A percentile compares a stretch with the other conserved stretches of the same genome.
These are phyloP conservation scores for Xylariaceae sp. DNA, from an alignment of 2,329 filamentous ascomycete genomes.

Conservation along the genomic window DNA sequence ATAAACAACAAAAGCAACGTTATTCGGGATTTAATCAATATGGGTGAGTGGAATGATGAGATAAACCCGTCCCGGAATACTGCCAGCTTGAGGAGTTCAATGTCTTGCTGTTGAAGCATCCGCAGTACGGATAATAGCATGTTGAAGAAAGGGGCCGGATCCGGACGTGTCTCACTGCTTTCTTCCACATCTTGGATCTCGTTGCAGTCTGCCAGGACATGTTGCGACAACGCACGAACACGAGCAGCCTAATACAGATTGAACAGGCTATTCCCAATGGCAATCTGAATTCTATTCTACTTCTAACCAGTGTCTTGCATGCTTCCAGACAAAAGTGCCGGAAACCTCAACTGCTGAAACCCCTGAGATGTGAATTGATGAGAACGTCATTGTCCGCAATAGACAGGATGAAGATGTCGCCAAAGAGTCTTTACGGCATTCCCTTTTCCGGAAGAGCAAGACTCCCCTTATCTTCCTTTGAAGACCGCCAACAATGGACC, in stretches of 20 bases:
- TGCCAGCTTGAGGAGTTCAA: not conserved
- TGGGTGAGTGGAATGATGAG: too few species aligned
- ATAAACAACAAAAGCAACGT: too few species aligned
- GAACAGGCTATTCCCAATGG: constrained; percentile 1
- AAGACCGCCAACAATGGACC: constrained; percentile 25
- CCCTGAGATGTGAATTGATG: constrained; percentile 10
- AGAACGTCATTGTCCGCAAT: constrained; percentile 16
- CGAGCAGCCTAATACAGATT: not conserved
- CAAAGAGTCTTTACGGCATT: constrained; percentile 15
- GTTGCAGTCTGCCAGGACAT: not conserved
- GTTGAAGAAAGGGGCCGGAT: not conserved
- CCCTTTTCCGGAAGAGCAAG: constrained; percentile 19
- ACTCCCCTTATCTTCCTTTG: constrained; percentile 21
- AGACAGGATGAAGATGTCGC: constrained; percentile 16
- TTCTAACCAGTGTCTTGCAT: constrained; percentile 9
- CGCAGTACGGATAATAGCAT: not conserved
- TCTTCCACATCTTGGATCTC: not conserved
- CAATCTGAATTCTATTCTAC: not conserved
- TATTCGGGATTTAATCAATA: too few species aligned
- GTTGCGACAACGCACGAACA: not conserved
- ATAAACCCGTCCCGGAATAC: not conserved
- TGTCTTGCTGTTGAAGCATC: not conserved
- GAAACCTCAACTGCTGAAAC: constrained; percentile 2
- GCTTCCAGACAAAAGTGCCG: not conserved
- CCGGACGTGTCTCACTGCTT: not conserved